Evolutionary conservation across 2,329 filamentous ascomycete genomes (phyloP), one percentile per base, ranked within the genome.

Genomic region (Penicillium sp.): DNA sequence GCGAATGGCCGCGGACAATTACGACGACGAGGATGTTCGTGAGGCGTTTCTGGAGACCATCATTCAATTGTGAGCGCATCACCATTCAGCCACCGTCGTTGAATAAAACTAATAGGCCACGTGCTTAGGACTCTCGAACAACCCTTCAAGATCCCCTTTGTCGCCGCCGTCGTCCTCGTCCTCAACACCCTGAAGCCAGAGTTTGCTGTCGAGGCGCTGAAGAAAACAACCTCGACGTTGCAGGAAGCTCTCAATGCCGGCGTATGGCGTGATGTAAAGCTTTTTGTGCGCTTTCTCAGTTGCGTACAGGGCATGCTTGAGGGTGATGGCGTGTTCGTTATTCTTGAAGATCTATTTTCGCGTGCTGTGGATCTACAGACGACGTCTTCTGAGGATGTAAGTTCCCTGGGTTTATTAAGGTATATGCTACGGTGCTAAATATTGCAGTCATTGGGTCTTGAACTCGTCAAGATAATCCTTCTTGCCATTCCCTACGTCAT

Each of bases 91-190:
- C 3, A 35, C n/a, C n/a, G n/a, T n/a, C n/a, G n/a, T n/a, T n/a
- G n/a, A n/a, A n/a, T n/a, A n/a, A n/a, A n/a, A n/a, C n/a, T n/a
- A n/a, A n/a, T n/a, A n/a, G n/a, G n/a, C n/a, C n/a, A n/a, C n/a
- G n/a, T n/a, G n/a, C n/a, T n/a, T n/a, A 85, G 82, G 62, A 81
- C 89, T 45, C 71, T 90, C 35, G 94, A 99, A 76, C 94, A 99
- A 75, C 94, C 94, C 1, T 87, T 99, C 73, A 97, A 97, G 79
- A 95, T 91, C n/a, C 93, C 94, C 0, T 97, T 97, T 70, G 82
- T 96, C 38, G 91, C 92, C 9, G 90, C 89, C 20, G 86, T 93
- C 14, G 82, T 95, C 45, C 81, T 96, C 57, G 83, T 91, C 56
- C 83, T 87, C 62, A 97, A 97, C 75, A 83, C 84, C 24, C 76